phyloP scores from a whole-genome alignment of 2,329 filamentous ascomycete genomes.

The Diaporthe australafricana region DNA sequence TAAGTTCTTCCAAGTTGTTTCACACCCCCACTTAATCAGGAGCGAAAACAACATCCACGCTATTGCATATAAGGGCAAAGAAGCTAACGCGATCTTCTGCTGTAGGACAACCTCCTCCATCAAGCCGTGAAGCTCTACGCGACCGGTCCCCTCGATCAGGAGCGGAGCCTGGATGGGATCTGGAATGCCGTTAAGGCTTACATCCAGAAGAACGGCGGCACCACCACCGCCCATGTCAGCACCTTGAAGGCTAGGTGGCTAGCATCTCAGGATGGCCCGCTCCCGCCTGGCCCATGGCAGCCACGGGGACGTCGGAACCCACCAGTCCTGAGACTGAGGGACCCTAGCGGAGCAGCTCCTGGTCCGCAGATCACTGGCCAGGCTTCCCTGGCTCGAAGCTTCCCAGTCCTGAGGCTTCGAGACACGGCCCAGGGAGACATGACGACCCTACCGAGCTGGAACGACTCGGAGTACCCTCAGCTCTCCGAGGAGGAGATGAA shows the following conservation, averaged over 20 bases:
- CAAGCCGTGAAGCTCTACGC: neutral
- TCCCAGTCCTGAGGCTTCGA: too few relatives aligned
- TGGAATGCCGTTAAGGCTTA: neutral
- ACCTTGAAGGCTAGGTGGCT: neutral
- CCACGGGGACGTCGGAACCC: too few relatives aligned
- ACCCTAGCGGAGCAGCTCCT: too few relatives aligned
- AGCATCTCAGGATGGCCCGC: neutral
- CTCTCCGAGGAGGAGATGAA: neutral
- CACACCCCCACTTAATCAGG: too few relatives aligned
- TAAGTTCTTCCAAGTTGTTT: neutral
- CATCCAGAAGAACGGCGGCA: neutral
- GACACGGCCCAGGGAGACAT: too few relatives aligned
- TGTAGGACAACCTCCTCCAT: neutral
- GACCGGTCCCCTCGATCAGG: neutral
- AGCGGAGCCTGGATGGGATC: neutral
- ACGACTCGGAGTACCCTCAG: neutral
- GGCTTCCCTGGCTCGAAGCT: too few relatives aligned
- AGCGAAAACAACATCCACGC: too few relatives aligned
- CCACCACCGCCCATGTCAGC: neutral
- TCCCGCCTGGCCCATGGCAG: neutral
- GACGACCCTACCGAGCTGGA: too few relatives aligned
- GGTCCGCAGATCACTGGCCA: too few relatives aligned
- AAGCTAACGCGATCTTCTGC: neutral
- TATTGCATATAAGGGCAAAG: too few relatives aligned
- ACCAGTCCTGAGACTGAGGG: too few relatives aligned